Evolutionary conservation across 345 rosid species (phyloP), one percentile per base, ranked within the genome.

Genomic region (Barbarea vulgaris): DNA sequence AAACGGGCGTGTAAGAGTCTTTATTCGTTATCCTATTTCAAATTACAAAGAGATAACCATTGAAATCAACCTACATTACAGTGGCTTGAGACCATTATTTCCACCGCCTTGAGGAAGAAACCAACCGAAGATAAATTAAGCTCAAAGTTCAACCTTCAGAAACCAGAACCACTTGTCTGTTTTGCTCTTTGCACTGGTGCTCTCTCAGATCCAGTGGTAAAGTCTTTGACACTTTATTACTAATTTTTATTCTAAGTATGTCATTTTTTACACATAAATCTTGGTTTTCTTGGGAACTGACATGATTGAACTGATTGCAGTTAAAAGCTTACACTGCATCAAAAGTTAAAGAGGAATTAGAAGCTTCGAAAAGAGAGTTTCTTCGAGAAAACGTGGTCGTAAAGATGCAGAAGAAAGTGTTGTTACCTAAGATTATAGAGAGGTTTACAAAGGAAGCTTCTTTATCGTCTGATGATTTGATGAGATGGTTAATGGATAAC

Each of bases 151-250:
- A 87, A 88, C 46, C 93, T 86, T 61, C 50, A 78, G 28, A 80
- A 73, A 57, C 66, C 84, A 34, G 84, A 87, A 58, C 90, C 97
- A 19, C 85, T 83, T 24, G 86, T 80, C 80, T 93, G 90, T 84
- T 91, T 93, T 80, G 86, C 96, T 71, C 90, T 93, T 10, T 91
- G 96, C 77, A 87, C 88, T 52, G 97, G 97, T 60, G 89, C 91
- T 56, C 72, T 88, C 64, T 91, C 97, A 55, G 96, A 91, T 85
- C 96, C 97, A 4, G 79, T 80, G 96, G 98, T 93, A 91, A 86
- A 27, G 28, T 62, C 27, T 30, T 66, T 27, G 52, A 25, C 31
- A 31, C 50, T 25, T 14, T 57, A 4, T 17, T 66, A 44, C 50
- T 67, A 66, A 33, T 22, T 7, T 33, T 9, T 70, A 28, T 17